These are phyloP conservation scores for Leccinellum albellum DNA, from an alignment of 768 basidiomycete genomes.

Conservation along the genomic window DNA sequence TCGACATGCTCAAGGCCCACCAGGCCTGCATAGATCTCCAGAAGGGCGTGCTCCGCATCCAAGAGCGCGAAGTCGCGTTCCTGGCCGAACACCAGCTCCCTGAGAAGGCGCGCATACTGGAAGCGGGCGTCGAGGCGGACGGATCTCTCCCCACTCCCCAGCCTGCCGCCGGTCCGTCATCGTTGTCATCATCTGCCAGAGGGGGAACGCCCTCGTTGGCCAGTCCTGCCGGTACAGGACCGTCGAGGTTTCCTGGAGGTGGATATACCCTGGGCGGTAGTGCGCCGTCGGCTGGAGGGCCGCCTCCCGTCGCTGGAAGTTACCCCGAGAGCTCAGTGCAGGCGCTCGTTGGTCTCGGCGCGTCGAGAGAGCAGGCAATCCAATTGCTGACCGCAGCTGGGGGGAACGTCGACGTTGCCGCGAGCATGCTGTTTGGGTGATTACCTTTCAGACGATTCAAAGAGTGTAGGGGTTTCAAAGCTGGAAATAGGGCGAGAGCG, in stretches of 20 bases:
- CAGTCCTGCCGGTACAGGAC: constrained; percentile 39
- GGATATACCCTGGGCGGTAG: constrained; percentile 56
- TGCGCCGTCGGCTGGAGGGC: background rate
- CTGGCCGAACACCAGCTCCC: constrained; percentile 94
- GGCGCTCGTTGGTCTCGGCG: constrained; percentile 75
- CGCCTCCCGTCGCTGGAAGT: constrained; percentile 46
- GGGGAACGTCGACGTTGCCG: constrained; percentile 87
- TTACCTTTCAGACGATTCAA: background rate
- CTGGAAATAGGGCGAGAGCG: background rate
- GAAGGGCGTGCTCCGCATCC: constrained; percentile 88
- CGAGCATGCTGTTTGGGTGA: constrained; percentile 73
- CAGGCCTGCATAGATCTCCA: constrained; percentile 94
- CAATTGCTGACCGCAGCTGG: constrained; percentile 71
- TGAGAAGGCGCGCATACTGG: constrained; percentile 58
- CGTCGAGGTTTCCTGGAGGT: constrained; percentile 58
- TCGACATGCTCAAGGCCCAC: constrained; percentile 99
- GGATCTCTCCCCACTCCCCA: constrained; percentile 17
- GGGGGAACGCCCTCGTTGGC: constrained; percentile 16
- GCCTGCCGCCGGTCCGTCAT: constrained; percentile 13
- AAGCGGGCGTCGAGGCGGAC: constrained; percentile 30
- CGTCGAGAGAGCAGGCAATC: constrained; percentile 71
- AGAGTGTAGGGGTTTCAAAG: background rate
- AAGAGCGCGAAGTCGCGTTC: constrained; percentile 84
- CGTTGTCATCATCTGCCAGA: background rate
- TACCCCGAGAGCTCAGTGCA: constrained; percentile 58